Conservation (phyloP, 2,329 filamentous ascomycete species). For the Helotiales sp. region DNA sequence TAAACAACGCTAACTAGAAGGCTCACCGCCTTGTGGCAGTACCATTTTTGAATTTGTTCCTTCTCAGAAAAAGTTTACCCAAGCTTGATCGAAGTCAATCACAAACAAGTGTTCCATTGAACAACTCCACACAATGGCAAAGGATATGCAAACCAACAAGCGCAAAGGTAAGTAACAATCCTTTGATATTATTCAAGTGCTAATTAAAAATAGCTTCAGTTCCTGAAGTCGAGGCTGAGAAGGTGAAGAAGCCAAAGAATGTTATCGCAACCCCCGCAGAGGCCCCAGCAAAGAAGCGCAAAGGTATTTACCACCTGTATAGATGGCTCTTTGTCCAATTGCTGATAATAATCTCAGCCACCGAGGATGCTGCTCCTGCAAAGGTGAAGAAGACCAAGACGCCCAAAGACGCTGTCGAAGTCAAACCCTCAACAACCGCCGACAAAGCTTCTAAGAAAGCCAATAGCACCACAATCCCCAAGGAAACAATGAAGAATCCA, state of each 20-base stretch:
- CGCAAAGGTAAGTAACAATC: conserved; percentile 51
- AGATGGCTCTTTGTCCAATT: background rate
- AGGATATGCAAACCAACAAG: conserved; percentile 59
- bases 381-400: conserved; percentile 44
- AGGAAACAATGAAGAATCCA: background rate
- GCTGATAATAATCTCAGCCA: conserved; percentile 32
- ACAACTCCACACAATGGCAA: conserved; percentile 52
- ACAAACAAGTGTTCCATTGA: background rate
- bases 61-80: conserved; percentile 18
- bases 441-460: conserved; percentile 3
- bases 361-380: conserved; percentile 39
- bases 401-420: conserved; percentile 26
- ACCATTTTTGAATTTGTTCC: conserved; percentile 1
- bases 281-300: conserved; percentile 42
- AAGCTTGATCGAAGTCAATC: background rate
- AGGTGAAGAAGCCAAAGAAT: conserved; percentile 49
- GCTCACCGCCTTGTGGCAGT: conserved; percentile 6
- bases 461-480: background rate
- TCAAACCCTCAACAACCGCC: conserved; percentile 36
- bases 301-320: conserved; percentile 34
- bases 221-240: conserved; percentile 43
- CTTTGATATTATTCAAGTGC: conserved; percentile 17
- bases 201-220: conserved; percentile 43
- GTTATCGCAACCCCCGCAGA: conserved; percentile 32
- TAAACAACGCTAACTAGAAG: background rate